phyloP scores from a whole-genome alignment of 2,329 filamentous ascomycete genomes.

The Cephalotrichum gorgonifer region DNA sequence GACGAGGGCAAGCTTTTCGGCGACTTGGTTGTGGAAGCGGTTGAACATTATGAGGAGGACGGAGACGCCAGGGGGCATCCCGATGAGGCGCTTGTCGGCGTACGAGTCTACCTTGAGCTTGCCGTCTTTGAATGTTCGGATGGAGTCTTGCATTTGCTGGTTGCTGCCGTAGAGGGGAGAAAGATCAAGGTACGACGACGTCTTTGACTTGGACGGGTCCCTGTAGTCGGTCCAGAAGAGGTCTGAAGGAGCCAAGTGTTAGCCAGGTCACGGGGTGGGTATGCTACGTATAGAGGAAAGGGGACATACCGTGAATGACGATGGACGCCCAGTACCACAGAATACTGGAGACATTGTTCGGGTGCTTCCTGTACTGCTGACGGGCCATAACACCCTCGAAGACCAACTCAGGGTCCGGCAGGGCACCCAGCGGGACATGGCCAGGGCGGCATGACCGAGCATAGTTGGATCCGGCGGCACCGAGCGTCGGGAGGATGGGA shows the following conservation, averaged over 20 bases:
- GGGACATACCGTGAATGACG: conserved; percentile 53
- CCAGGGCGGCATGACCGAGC: conserved; percentile 52
- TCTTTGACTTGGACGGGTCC: conserved; percentile 52
- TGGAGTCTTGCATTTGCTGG: conserved; percentile 52
- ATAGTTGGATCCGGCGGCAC: conserved; percentile 58
- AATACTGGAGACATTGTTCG: conserved; percentile 62
- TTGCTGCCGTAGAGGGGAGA: conserved; percentile 63
- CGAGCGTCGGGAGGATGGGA: conserved; percentile 52
- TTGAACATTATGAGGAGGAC: conserved; percentile 70
- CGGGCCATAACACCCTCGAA: conserved; percentile 53
- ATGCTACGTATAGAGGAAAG: not conserved
- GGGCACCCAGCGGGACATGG: conserved; percentile 47
- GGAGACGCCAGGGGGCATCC: conserved; percentile 61
- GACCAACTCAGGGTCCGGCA: conserved; percentile 55
- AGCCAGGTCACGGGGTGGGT: not conserved
- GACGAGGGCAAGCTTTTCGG: conserved; percentile 68
- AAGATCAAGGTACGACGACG: conserved; percentile 63
- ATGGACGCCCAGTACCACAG: conserved; percentile 66
- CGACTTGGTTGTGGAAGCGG: conserved; percentile 80
- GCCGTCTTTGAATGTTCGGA: conserved; percentile 61
- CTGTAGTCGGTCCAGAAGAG: conserved; percentile 59
- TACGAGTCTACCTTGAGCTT: conserved; percentile 64
- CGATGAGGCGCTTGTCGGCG: conserved; percentile 58
- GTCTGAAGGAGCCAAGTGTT: conserved; percentile 25
- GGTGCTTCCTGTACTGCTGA: conserved; percentile 43